Conservation (phyloP, 371 early-diverging fungal species). For the Mucor saturninus region DNA sequence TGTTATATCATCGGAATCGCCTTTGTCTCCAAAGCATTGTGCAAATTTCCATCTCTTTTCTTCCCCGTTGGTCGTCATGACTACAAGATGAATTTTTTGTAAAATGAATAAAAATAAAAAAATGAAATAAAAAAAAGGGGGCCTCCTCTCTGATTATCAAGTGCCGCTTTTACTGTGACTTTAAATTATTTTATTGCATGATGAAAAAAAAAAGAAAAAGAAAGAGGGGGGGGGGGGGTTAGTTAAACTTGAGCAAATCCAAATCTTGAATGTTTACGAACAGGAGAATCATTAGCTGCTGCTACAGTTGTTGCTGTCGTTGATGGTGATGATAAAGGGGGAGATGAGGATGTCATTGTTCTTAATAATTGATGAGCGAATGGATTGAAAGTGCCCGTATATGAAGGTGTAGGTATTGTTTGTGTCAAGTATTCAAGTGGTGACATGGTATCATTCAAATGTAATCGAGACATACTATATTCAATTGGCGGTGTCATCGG, state of each 20-base stretch:
- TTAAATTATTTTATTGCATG: neutral
- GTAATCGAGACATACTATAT: neutral
- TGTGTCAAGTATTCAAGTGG: constrained; percentile 45
- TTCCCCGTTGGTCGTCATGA: constrained; percentile 2
- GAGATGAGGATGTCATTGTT: constrained; percentile 3
- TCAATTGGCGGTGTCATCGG: constrained; percentile 11
- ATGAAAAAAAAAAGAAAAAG: neutral
- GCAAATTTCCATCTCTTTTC: constrained; percentile 85
- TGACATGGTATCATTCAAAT: constrained; percentile 17
- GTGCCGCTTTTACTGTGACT: neutral
- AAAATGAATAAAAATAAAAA: neutral
- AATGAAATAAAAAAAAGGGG: neutral
- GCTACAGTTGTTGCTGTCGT: neutral
- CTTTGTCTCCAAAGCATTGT: constrained; percentile 99
- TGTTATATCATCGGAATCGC: constrained; percentile 95
- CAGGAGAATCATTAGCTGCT: constrained; percentile 38
- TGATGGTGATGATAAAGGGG: neutral
- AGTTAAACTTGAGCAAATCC: constrained; percentile 46
- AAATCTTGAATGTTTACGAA: constrained; percentile 51
- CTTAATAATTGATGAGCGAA: constrained; percentile 47
- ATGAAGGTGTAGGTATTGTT: constrained; percentile 38
- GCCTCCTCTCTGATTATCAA: no score
- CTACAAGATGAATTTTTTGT: neutral
- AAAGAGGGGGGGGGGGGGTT: neutral
- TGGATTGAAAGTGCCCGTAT: constrained; percentile 50